Evolutionary conservation across 2,329 filamentous ascomycete species (phyloP), one percentile per base, ranked within the genome.

Genomic region (Ophiocordyceps camponoti-saundersi): DNA sequence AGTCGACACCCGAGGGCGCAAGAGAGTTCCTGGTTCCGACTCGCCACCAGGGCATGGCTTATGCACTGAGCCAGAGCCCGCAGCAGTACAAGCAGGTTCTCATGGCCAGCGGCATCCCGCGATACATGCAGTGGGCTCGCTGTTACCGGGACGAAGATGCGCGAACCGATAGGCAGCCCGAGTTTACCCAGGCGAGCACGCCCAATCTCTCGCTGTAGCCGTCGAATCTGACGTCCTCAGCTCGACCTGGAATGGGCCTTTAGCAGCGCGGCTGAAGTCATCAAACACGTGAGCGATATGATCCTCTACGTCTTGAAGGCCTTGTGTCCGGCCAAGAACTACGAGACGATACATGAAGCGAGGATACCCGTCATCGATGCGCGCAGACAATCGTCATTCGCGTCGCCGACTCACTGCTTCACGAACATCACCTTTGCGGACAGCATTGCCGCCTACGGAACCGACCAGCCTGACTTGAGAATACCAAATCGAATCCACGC

Each of bases 71-170:
- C 0, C 93, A 98, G 61, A 96, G 90, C 53, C 92, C 92, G 0
- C 92, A 98, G 61, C 92, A 98, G 62, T 98, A 96, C 61, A 98
- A 98, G 66, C 92, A 98, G 66, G 85, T 95, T 2, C 73, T 98
- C 41, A 96, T 98, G 88, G 85, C 88, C 0, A 84, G 85, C 50
- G 90, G 90, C 0, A 75, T 95, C 12, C 67, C 72, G 1, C 77
- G 75, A 40, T 98, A 98, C 61, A 93, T 82, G 62, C 92, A 98
- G 57, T 87, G 95, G 65, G 93, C 92, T 2, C 82, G 80, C 52
- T 98, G 92, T 59, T 98, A 95, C 64, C 80, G 92, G 15, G 93
- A 98, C 57, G 92, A 98, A 59, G 93, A 96, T 61, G 70, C 92
- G 34, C 76, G 92, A 20, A 85, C 90, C 1, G 93, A 98, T 61